Conservation (phyloP, 2,329 filamentous ascomycete species). For the Aspergillus sp. region DNA sequence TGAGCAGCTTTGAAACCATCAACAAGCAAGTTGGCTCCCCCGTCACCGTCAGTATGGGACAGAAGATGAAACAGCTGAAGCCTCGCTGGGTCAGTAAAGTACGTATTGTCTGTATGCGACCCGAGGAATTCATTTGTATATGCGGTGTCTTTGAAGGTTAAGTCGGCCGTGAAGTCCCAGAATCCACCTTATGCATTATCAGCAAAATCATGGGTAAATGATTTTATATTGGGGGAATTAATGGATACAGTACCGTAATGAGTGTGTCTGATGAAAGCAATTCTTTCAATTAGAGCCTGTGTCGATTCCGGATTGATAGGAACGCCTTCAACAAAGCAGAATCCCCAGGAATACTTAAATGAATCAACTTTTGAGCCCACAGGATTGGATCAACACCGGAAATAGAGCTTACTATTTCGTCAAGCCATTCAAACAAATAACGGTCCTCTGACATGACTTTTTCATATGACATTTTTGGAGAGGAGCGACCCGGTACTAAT, state of each 20-base stretch:
- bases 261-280: conserved; percentile 81
- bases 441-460: conserved; percentile 55
- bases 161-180: conserved; percentile 84
- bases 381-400: background rate
- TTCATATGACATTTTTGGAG: conserved; percentile 56
- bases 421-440: conserved; percentile 59
- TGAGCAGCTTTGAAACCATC: conserved; percentile 76
- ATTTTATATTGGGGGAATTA: background rate
- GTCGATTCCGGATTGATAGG: conserved; percentile 68
- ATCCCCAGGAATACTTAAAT: conserved; percentile 61
- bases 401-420: conserved; percentile 47
- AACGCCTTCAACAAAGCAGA: conserved; percentile 69
- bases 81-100: conserved; percentile 88
- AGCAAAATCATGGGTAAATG: background rate
- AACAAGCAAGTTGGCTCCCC: conserved; percentile 76
- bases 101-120: conserved; percentile 91
- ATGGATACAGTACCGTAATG: conserved; percentile 66
- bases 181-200: conserved; percentile 50
- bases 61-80: conserved; percentile 91
- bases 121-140: conserved; percentile 82
- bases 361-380: conserved; percentile 5
- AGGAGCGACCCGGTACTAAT: no score
- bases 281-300: conserved; percentile 68
- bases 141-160: conserved; percentile 82
- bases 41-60: conserved; percentile 61